Percentiles rank a stretch among this genome's conserved stretches.
Evolutionary conservation across 345 rosid genomes (phyloP).

Genomic region (Rhodamnia argentea): DNA sequence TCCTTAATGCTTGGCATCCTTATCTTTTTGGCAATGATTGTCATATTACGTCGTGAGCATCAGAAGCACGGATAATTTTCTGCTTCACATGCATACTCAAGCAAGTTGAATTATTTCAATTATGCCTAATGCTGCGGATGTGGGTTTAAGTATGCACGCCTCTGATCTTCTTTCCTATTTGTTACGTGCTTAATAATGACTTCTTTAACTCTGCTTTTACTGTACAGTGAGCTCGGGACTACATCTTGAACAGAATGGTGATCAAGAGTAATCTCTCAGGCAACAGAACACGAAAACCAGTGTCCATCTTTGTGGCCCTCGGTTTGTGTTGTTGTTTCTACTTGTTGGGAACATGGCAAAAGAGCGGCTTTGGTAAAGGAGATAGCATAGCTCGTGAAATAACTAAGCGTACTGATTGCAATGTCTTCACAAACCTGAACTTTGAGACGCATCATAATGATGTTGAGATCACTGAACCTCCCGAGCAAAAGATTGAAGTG

Average conservation of each 20-base stretch:
- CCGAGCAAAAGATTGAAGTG: constrained; percentile 38
- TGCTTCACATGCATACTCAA: background rate
- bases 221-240: background rate
- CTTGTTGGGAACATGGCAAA: constrained; percentile 94
- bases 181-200: background rate
- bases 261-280: constrained; percentile 42
- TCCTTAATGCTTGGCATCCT: background rate
- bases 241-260: constrained; percentile 29
- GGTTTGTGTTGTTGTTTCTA: constrained; percentile 86
- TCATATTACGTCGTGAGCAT: background rate
- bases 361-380: constrained; percentile 88
- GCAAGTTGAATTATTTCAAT: background rate
- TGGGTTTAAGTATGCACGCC: background rate
- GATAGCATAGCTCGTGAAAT: constrained; percentile 62
- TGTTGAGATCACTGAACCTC: constrained; percentile 37
- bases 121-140: background rate
- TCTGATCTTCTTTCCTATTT: background rate
- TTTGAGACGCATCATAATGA: constrained; percentile 74
- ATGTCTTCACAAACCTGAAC: constrained; percentile 42
- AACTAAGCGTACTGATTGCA: constrained; percentile 62
- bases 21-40: background rate
- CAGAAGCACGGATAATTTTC: background rate
- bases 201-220: background rate
- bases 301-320: constrained; percentile 61
- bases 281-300: constrained; percentile 41